phyloP scores from a whole-genome alignment of 805 yeast species.

The Candida nonsorbophila region DNA sequence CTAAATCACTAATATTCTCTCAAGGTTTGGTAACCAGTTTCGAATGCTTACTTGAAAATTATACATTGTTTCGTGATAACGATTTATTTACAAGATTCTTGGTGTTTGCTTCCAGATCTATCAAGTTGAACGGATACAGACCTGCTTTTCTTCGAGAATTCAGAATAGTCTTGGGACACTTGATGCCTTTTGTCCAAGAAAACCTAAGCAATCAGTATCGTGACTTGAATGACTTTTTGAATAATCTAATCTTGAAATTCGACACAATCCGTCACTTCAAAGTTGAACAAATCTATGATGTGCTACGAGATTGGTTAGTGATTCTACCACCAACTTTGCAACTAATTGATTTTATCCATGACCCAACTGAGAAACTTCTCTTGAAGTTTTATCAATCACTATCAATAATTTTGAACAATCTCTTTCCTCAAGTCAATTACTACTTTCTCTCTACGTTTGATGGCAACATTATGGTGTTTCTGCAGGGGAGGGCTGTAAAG shows the following conservation, averaged over 20 bases:
- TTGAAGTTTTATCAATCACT: slow-evolving; percentile 11
- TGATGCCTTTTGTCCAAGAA: no score
- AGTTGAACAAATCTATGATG: slow-evolving; percentile 8
- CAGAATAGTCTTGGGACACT: no score
- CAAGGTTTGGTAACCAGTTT: slow-evolving; percentile 16
- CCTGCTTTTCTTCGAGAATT: no score
- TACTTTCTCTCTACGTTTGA: slow-evolving; percentile 16
- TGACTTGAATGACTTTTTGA: no score
- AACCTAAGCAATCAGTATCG: no score
- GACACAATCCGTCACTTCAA: no score
- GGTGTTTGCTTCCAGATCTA: slow-evolving; percentile 12
- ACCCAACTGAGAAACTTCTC: slow-evolving; percentile 10
- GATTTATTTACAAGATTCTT: slow-evolving; percentile 9
- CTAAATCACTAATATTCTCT: slow-evolving; percentile 13
- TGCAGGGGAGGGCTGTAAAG: no score
- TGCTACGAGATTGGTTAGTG: slow-evolving; percentile 16
- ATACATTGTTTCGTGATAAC: slow-evolving; percentile 1
- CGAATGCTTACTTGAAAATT: slow-evolving; percentile 7
- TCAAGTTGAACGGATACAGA: no score
- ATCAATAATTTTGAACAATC: slow-evolving; percentile 11
- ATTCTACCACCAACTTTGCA: slow-evolving; percentile 15
- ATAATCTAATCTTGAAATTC: neutral
- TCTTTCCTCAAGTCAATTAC: slow-evolving; percentile 17
- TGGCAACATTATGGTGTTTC: no score
- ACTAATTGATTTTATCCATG: slow-evolving; percentile 5